phyloP scores from a whole-genome alignment of 1,139 yeast species.

The Meyerozyma athensensis region DNA sequence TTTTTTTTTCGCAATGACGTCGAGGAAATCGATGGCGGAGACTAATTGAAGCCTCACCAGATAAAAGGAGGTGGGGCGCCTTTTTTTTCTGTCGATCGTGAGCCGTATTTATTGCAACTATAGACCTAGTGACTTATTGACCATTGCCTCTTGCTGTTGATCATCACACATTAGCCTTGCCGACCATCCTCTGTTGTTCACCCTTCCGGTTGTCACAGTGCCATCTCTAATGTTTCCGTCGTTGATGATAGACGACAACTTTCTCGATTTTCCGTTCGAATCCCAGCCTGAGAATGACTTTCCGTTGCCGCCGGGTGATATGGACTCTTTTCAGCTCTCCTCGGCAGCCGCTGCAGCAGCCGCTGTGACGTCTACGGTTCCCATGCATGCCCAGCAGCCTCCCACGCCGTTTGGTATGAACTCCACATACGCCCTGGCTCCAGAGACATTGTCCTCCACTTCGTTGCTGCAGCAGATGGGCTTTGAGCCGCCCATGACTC shows the following conservation, averaged over 20 bases:
- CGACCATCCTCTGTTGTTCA: too few species aligned
- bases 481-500: neutral
- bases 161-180: too few species aligned
- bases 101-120: too few species aligned
- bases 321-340: constrained; percentile 1
- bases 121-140: too few species aligned
- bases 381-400: neutral
- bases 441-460: neutral
- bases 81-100: neutral
- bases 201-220: too few species aligned
- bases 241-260: constrained; percentile 2
- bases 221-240: constrained; percentile 1
- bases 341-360: constrained; percentile 1
- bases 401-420: neutral
- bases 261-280: neutral
- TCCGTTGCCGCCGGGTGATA: neutral
- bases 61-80: constrained; percentile 2
- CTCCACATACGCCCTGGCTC: neutral
- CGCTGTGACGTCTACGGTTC: neutral
- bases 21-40: constrained; percentile 2
- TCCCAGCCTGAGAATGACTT: neutral
- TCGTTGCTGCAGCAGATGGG: neutral
- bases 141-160: too few species aligned
- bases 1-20: neutral
- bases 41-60: neutral